Base-by-base conservation (phyloP, 495 filamentous ascomycete species). In the Lasiosphaeris hirsuta region DNA sequence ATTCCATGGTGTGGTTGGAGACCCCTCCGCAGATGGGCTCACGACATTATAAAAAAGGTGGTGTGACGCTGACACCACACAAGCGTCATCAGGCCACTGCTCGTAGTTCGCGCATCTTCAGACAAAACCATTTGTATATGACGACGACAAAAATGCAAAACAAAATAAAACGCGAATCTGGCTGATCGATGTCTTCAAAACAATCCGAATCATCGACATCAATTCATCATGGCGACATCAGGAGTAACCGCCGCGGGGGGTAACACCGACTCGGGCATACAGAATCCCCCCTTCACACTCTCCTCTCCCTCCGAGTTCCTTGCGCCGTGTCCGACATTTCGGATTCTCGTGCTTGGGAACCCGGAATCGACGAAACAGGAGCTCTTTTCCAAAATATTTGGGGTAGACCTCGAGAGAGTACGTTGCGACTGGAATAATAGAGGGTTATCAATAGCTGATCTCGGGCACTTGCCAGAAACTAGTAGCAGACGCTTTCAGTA, bases 291-390 rank as follows among this genome's bases (percentile, higher is more conserved):
- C 3, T 19, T 45, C 37, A 45, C 41, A 48, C 60, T 67, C 42
- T 50, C 61, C 14, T 56, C 64, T 0, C 55, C 62, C 1, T 47
- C 56, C 13, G 58, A 65, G 15, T 63, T 65, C 34, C 40, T 69
- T 17, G 51, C 52, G 7, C 51, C 62, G n/a, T 67, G 67, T 14
- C 63, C 67, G 14, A 63, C 56, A 17, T 68, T 69, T 23, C 55
- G 67, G 1, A 53, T 69, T n/a, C 35, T 67, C 42, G 65, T 69
- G 3, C 50, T 69, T 1, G 64, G 67, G 17, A 69, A 60, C 39
- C 64, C 62, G 1, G 67, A 69, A 15, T 60, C 65, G 14, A 68
- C 67, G 14, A 69, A 69, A 50, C 64, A 65, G 44, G 62, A 67
- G 19, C 50, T 69, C 1, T 63, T 69, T 50, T 59, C 64, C 30